These are phyloP conservation scores for Tricholoma furcatifolium DNA, from an alignment of 768 basidiomycete genomes.

Conservation along the genomic window DNA sequence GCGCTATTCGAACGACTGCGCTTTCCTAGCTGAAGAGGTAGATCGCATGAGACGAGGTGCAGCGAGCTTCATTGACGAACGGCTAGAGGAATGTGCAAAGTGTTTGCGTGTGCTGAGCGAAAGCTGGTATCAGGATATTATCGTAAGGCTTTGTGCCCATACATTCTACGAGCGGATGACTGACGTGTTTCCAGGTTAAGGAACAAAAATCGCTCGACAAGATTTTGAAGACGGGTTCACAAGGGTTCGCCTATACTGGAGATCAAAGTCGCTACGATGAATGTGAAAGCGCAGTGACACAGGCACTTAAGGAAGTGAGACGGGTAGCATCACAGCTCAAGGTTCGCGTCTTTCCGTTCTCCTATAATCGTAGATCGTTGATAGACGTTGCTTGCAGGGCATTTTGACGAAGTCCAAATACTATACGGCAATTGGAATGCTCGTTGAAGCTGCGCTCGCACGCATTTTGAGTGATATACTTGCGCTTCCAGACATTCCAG, in stretches of 20 bases:
- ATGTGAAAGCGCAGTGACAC: slow-evolving; percentile 67
- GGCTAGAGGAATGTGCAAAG: slow-evolving; percentile 48
- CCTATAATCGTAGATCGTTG: neutral
- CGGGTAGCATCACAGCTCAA: slow-evolving; percentile 66
- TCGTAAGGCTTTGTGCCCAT: slow-evolving; percentile 46
- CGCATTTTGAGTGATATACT: slow-evolving; percentile 73
- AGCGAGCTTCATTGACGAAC: slow-evolving; percentile 35
- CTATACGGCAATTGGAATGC: slow-evolving; percentile 65
- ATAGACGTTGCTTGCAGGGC: slow-evolving; percentile 37
- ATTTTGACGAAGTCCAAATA: slow-evolving; percentile 72
- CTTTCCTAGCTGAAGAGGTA: slow-evolving; percentile 60
- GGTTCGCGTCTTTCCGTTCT: slow-evolving; percentile 39
- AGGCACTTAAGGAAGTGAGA: slow-evolving; percentile 63
- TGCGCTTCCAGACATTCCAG: slow-evolving; percentile 81
- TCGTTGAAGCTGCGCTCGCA: slow-evolving; percentile 67
- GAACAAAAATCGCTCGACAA: slow-evolving; percentile 44
- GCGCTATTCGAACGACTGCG: slow-evolving; percentile 81
- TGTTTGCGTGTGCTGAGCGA: slow-evolving; percentile 57
- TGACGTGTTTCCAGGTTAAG: slow-evolving; percentile 37
- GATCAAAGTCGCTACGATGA: slow-evolving; percentile 76
- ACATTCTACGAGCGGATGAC: neutral
- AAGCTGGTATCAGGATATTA: slow-evolving; percentile 67
- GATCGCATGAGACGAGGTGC: slow-evolving; percentile 33
- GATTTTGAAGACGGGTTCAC: slow-evolving; percentile 49
- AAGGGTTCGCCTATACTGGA: slow-evolving; percentile 67